Conservation (phyloP, 1,284 basidiomycete genomes). For the Tilletia horrida region DNA sequence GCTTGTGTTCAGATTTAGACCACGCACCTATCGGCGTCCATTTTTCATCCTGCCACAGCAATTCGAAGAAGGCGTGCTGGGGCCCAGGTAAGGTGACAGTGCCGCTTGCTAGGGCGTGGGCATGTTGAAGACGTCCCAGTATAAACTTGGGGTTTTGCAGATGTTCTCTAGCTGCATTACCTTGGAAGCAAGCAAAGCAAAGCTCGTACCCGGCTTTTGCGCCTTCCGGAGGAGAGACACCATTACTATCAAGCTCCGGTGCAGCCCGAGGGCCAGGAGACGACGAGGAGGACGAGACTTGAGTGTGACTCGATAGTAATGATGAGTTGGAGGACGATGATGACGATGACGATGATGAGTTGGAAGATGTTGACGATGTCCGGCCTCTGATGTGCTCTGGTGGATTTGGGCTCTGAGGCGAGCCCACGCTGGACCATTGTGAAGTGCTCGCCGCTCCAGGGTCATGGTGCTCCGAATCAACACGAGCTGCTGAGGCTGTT, state of each 20-base stretch:
- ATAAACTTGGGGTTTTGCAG: background rate
- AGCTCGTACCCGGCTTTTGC: conserved; percentile 5
- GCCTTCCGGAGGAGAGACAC: background rate
- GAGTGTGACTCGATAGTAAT: background rate
- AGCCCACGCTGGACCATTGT: background rate
- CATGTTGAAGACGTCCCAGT: background rate
- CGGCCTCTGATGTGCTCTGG: background rate
- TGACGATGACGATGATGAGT: conserved; percentile 2
- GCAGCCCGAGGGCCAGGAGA: background rate
- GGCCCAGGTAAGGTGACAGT: background rate
- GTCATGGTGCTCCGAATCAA: background rate
- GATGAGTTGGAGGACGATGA: conserved; percentile 8
- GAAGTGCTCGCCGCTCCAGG: conserved; percentile 2
- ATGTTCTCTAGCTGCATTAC: conserved; percentile 6
- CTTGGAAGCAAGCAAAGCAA: conserved; percentile 14
- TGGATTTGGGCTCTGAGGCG: background rate
- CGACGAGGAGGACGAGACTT: conserved; percentile 12
- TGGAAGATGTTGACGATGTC: background rate
- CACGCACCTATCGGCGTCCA: conserved; percentile 14
- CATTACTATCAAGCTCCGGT: background rate
- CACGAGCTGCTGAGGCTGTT: background rate
- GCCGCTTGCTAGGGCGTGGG: background rate
- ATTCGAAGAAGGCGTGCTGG: conserved; percentile 17
- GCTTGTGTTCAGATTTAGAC: too few relatives aligned
- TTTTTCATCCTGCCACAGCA: conserved; percentile 12